These are phyloP conservation scores for Cardiosporidium cionae DNA, from an alignment of 169 alveolate genomes.

Conservation along the genomic window DNA sequence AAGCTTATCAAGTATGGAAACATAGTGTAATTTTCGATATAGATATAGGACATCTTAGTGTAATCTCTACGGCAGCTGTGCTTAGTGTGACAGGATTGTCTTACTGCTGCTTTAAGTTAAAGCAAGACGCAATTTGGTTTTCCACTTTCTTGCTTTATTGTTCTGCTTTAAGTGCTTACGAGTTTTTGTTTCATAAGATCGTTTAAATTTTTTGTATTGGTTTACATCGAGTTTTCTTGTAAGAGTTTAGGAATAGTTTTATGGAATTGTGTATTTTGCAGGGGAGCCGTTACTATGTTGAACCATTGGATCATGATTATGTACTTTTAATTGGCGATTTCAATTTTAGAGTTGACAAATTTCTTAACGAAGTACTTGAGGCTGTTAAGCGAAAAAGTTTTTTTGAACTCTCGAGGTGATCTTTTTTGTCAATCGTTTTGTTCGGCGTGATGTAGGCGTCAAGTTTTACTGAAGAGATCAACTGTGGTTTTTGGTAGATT, in stretches of 20 bases:
- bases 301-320: constrained; percentile 11
- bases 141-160: background rate
- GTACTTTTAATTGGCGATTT: constrained; percentile 19
- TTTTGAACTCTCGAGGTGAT: too few species aligned
- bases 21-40: background rate
- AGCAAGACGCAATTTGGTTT: background rate
- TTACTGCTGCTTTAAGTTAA: background rate
- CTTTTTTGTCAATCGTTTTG: too few species aligned
- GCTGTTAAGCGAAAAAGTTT: background rate
- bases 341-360: constrained; percentile 17
- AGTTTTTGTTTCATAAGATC: background rate
- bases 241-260: background rate
- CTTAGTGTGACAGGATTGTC: too few species aligned
- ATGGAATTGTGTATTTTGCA: background rate
- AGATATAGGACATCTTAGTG: background rate
- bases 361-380: constrained; percentile 3
- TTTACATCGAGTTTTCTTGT: background rate
- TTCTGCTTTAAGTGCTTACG: background rate
- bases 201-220: too few species aligned
- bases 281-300: background rate
- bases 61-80: background rate
- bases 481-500: too few species aligned
- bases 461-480: too few species aligned
- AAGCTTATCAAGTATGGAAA: constrained; percentile 1
- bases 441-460: too few species aligned